phyloP scores from a whole-genome alignment of 805 yeast genomes.

The Yamadazyma philogaea region DNA sequence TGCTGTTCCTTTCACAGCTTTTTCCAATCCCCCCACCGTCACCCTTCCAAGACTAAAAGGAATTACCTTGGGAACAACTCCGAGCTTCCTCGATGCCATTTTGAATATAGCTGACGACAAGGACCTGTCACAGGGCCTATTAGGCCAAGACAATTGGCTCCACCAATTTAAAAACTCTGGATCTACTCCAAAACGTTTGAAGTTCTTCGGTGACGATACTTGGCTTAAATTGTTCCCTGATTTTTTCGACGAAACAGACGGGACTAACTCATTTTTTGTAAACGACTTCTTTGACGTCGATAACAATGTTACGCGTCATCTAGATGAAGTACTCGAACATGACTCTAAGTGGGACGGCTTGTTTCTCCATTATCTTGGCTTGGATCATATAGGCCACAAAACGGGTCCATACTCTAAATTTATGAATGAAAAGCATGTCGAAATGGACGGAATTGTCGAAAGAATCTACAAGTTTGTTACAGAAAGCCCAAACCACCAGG shows the following conservation, averaged over 20 bases:
- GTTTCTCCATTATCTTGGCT: conserved; percentile 85
- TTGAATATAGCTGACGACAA: conserved; percentile 91
- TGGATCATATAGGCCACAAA: conserved; percentile 97
- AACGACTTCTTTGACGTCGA: conserved; percentile 95
- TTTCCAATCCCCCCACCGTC: conserved; percentile 93
- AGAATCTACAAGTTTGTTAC: conserved; percentile 40
- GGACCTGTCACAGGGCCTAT: conserved; percentile 61
- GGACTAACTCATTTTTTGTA: conserved; percentile 91
- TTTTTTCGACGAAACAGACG: conserved; percentile 65
- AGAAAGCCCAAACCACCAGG: conserved; percentile 17
- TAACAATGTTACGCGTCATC: conserved; percentile 84
- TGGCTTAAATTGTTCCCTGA: conserved; percentile 80
- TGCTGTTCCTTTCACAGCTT: conserved; percentile 89
- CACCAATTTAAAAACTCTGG: conserved; percentile 50
- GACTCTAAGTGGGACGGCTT: conserved; percentile 71
- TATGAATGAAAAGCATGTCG: conserved; percentile 80
- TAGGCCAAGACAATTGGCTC: conserved; percentile 84
- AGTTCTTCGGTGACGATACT: conserved; percentile 96
- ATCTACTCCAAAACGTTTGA: conserved; percentile 40
- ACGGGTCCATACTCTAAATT: conserved; percentile 82
- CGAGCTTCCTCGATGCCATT: conserved; percentile 91
- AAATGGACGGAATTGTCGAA: conserved; percentile 73
- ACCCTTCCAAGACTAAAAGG: conserved; percentile 93
- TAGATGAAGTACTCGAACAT: conserved; percentile 53
- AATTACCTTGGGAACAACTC: conserved; percentile 90